These are phyloP conservation scores for Blastocrithidia nonstop DNA, from an alignment of 208 protist species.

Conservation along the genomic window DNA sequence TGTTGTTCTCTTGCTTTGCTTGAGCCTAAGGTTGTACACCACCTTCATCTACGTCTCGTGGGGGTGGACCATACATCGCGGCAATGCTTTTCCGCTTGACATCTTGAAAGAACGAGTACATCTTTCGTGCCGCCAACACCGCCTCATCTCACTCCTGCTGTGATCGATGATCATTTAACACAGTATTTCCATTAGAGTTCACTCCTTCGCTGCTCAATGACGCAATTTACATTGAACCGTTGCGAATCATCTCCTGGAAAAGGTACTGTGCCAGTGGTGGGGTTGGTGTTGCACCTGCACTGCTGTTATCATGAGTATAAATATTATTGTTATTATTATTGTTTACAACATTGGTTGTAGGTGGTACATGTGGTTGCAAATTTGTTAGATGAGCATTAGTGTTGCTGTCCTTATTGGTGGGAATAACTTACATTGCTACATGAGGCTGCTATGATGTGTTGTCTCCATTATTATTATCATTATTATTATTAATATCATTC, in stretches of 20 bases:
- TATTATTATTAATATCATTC: constrained; percentile 7
- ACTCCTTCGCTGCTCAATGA: neutral
- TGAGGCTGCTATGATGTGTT: too few relatives aligned
- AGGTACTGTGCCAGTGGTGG: constrained; percentile 10
- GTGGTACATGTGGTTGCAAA: too few relatives aligned
- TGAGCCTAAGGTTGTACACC: too few relatives aligned
- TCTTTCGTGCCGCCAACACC: constrained; percentile 19
- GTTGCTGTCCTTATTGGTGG: too few relatives aligned
- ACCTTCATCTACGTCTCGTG: too few relatives aligned
- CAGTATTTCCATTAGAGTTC: constrained; percentile 4
- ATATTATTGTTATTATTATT: constrained; percentile 5
- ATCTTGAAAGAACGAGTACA: constrained; percentile 37
- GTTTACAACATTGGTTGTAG: constrained; percentile 8
- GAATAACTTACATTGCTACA: too few relatives aligned
- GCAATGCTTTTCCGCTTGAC: neutral
- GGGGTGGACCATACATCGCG: too few relatives aligned
- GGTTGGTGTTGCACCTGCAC: neutral
- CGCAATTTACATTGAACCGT: constrained; percentile 6
- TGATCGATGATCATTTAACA: too few relatives aligned
- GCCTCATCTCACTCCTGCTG: constrained; percentile 27
- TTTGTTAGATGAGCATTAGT: too few relatives aligned
- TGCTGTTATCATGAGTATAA: neutral
- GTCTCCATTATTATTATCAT: neutral
- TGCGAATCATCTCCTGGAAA: constrained; percentile 24
- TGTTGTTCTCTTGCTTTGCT: too few relatives aligned